phyloP scores from a whole-genome alignment of 306 rosid species.

The Cucurbita ficifolia region DNA sequence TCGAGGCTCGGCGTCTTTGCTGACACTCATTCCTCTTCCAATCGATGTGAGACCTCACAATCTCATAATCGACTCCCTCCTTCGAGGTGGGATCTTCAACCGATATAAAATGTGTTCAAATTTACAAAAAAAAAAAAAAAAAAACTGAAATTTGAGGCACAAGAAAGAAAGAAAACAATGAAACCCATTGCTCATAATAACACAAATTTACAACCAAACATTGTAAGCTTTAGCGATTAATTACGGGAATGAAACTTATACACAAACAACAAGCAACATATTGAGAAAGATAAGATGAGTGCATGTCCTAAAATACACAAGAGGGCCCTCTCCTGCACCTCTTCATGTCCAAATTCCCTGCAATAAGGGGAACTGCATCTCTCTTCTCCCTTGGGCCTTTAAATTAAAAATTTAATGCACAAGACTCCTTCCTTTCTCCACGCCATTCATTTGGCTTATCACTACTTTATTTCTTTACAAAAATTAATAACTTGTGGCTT shows the following conservation, averaged over 20 bases:
- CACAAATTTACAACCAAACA: too few relatives aligned
- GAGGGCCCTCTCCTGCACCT: neutral
- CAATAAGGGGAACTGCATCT: neutral
- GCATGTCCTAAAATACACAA: neutral
- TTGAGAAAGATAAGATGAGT: neutral
- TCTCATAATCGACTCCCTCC: too few relatives aligned
- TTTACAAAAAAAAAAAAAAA: too few relatives aligned
- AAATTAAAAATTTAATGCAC: neutral
- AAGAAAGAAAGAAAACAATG: too few relatives aligned
- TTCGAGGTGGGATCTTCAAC: too few relatives aligned
- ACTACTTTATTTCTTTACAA: neutral
- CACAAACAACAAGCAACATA: neutral
- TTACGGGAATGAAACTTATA: too few relatives aligned
- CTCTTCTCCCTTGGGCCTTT: neutral
- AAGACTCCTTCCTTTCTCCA: neutral
- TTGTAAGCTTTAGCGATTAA: too few relatives aligned
- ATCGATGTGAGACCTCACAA: too few relatives aligned
- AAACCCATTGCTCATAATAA: too few relatives aligned
- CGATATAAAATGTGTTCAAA: too few relatives aligned
- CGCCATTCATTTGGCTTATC: neutral
- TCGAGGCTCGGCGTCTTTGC: rapidly evolving
- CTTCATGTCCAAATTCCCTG: neutral
- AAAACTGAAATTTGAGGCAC: too few relatives aligned
- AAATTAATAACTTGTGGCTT: neutral
- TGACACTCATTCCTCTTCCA: too few relatives aligned